Conservation (phyloP, 352 stramenopile genomes). For the Phytophthora capsici region DNA sequence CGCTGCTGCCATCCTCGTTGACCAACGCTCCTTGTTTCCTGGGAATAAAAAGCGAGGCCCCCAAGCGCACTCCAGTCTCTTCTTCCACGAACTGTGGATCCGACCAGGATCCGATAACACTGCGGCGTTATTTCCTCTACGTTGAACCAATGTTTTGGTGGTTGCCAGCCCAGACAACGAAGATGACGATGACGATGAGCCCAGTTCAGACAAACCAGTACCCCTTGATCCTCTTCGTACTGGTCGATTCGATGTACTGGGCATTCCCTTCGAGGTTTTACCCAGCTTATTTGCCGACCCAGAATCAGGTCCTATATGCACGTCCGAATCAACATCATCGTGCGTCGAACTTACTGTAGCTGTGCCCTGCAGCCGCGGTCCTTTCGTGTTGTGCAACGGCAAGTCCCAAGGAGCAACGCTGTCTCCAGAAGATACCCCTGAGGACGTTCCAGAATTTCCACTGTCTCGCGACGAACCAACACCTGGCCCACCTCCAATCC, state of each 20-base stretch:
- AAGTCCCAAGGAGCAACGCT: conserved; percentile 79
- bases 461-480: conserved; percentile 29
- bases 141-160: conserved; percentile 8
- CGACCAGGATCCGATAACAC: conserved; percentile 28
- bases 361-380: conserved; percentile 27
- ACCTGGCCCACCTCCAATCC: conserved; percentile 52
- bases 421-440: conserved; percentile 36
- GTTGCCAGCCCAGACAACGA: conserved; percentile 28
- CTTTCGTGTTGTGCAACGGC: conserved; percentile 51
- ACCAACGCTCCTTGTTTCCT: conserved; percentile 38
- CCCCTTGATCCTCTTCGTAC: conserved; percentile 26
- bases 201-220: conserved; percentile 16
- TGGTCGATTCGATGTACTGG: conserved; percentile 14
- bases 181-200: conserved; percentile 25
- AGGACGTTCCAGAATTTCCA: conserved; percentile 16
- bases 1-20: conserved; percentile 12
- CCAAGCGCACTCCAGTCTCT: conserved; percentile 63
- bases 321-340: conserved; percentile 3
- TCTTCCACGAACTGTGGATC: conserved; percentile 61
- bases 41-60: conserved; percentile 60
- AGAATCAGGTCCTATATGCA: conserved; percentile 3
- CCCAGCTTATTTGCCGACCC: not conserved
- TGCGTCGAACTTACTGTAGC: conserved; percentile 5
- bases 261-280: conserved; percentile 4
- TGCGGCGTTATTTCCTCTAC: conserved; percentile 28